Evolutionary conservation across 2,329 filamentous ascomycete species (phyloP).

Genomic region (Ophiostoma sp.): DNA sequence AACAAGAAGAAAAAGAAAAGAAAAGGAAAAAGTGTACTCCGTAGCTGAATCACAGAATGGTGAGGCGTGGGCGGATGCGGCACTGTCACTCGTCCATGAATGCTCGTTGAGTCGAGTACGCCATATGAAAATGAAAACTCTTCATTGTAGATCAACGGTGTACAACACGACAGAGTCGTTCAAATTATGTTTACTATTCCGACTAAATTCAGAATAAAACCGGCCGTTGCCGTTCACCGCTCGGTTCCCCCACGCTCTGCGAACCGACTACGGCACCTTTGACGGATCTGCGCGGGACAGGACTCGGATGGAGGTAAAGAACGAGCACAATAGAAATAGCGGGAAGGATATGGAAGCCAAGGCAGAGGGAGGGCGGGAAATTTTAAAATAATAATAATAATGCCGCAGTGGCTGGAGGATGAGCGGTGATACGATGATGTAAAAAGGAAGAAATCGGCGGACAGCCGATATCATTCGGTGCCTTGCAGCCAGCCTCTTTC

Average conservation of each 20-base stretch:
- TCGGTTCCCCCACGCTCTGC: not conserved
- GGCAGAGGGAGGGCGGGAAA: not conserved
- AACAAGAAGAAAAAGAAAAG: not conserved
- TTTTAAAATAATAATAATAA: not conserved
- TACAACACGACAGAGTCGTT: too few relatives aligned
- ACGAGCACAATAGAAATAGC: not conserved
- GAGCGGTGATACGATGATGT: conserved; percentile 8
- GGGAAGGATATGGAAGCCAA: not conserved
- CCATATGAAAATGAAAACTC: not conserved
- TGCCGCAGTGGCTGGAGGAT: not conserved
- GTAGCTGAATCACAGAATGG: too few relatives aligned
- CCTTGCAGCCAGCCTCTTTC: not conserved
- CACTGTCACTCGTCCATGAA: not conserved
- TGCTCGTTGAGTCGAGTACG: not conserved
- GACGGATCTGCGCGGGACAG: conserved; percentile 5
- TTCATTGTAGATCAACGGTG: not conserved
- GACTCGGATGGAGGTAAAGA: not conserved
- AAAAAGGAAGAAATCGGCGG: not conserved
- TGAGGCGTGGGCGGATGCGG: not conserved
- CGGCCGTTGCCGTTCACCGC: conserved; percentile 6
- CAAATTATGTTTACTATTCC: too few relatives aligned
- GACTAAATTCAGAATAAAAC: not conserved
- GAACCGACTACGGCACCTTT: not conserved
- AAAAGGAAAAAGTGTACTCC: not conserved
- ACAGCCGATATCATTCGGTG: conserved; percentile 7